phyloP scores from a whole-genome alignment of 768 basidiomycete species.

The Russula emetica region DNA sequence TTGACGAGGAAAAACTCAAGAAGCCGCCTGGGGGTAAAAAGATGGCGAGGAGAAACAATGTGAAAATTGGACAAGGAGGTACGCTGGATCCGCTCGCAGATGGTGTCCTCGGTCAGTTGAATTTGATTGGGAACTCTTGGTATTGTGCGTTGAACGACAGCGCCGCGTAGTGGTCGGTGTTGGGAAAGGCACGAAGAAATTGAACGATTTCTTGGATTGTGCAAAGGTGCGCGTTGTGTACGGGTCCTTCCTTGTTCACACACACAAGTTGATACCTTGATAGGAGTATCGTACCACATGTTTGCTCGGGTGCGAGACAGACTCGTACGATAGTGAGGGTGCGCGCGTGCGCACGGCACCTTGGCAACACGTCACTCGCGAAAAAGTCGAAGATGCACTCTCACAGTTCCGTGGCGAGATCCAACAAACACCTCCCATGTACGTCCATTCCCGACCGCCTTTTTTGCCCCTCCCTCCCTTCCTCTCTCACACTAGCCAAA shows the following conservation, averaged over 20 bases:
- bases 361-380: constrained; percentile 80
- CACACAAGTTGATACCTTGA: constrained; percentile 2
- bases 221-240: constrained; percentile 58
- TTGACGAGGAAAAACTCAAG: constrained; percentile 53
- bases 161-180: constrained; percentile 73
- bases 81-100: constrained; percentile 96
- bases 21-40: constrained; percentile 47
- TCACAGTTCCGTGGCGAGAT: constrained; percentile 81
- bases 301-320: constrained; percentile 90
- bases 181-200: constrained; percentile 83
- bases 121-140: background rate
- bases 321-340: constrained; percentile 91
- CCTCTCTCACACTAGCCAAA: background rate
- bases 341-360: constrained; percentile 69
- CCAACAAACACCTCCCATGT: constrained; percentile 91
- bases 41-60: constrained; percentile 41
- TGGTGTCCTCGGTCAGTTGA: constrained; percentile 75
- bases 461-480: background rate
- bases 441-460: constrained; percentile 24
- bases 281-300: constrained; percentile 92
- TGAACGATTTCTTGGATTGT: constrained; percentile 79
- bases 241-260: background rate
- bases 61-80: constrained; percentile 91
- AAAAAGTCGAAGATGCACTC: constrained; percentile 65
- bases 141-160: constrained; percentile 13